Base-by-base conservation (phyloP, 2,329 filamentous ascomycete species). In the Lasiodiplodia sp. region DNA sequence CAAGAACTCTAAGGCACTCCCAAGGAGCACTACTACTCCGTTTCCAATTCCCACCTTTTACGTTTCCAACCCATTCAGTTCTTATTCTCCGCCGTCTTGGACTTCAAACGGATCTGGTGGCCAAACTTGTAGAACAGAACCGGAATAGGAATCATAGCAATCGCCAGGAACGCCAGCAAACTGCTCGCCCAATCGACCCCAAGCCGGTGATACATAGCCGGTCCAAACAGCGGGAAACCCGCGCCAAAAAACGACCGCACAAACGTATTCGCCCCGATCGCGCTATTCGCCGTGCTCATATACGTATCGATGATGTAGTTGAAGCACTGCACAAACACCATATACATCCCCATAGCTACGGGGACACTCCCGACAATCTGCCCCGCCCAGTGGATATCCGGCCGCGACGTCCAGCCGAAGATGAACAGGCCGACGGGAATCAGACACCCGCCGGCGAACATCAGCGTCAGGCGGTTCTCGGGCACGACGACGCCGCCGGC, bases 241-340 rank as follows among this genome's bases (percentile, higher is more conserved):
- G 88, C 88, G 1, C 86, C 88, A 0, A 84, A 82, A 63, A 89
- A 78, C 2, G 83, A 87, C 28, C 87, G 80, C 28, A 88, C 79
- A 2, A 89, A 83, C 0, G 86, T 85, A 18, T 85, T 85, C 0
- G 86, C 87, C 0, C 86, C 87, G 51, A 86, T 83, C 0, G 85
- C 85, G 67, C 78, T 81, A 0, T 84, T 84, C 0, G 84, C 82
- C 65, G 83, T 83, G 1, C 80, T 75, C 0, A 82, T 82, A 69
- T 82, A 86, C 0, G 80, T 79, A 67, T 90, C 88, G 21, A 91
- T 85, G 2, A 91, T 82, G 72, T 91, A 91, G 4, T 87, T 88
- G 60, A 88, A 86, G 55, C 87, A 84, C 38, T 85, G 85, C 75
- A 87, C 28, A 11, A 57, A 57, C 14, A 57, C 31, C 28, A 37